Evolutionary conservation across 1,139 yeast species (phyloP).

Genomic region (Blastobotrys petasosporus): DNA sequence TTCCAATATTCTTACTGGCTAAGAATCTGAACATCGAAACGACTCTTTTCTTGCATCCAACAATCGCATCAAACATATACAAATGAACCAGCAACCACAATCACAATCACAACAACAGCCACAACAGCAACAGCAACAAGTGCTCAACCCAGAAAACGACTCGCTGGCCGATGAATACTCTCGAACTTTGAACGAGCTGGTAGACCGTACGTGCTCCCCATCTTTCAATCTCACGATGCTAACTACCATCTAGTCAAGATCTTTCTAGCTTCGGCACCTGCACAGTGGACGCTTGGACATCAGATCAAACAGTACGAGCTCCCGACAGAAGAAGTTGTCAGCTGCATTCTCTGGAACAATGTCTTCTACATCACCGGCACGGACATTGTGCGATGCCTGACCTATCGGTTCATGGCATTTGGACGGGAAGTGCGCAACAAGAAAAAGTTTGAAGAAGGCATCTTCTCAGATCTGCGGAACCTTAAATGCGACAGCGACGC

Average conservation of each 20-base stretch:
- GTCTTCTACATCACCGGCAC: conserved; percentile 91
- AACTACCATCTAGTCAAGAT: conserved; percentile 40
- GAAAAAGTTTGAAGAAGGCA: conserved; percentile 95
- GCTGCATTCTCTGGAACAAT: conserved; percentile 91
- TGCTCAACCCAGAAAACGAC: conserved; percentile 5
- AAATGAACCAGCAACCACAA: too few species aligned
- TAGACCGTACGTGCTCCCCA: conserved; percentile 7
- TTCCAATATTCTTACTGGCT: background rate
- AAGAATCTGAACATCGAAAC: too few species aligned
- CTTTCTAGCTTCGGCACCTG: conserved; percentile 89
- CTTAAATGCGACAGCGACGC: conserved; percentile 88
- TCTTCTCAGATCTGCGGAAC: conserved; percentile 83
- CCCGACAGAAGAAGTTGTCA: conserved; percentile 82
- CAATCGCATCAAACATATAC: too few species aligned
- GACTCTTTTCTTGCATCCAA: too few species aligned
- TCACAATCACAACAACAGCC: background rate
- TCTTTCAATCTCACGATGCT: background rate
- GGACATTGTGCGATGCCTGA: conserved; percentile 87
- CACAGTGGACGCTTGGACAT: conserved; percentile 87
- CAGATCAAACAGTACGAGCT: conserved; percentile 79
- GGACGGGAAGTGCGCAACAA: conserved; percentile 81
- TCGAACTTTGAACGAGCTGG: conserved; percentile 13
- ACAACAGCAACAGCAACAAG: background rate
- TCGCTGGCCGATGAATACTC: conserved; percentile 14
- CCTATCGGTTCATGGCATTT: conserved; percentile 83